Evolutionary conservation across 2,329 filamentous ascomycete species (phyloP).

Genomic region (Exophiala sp.): DNA sequence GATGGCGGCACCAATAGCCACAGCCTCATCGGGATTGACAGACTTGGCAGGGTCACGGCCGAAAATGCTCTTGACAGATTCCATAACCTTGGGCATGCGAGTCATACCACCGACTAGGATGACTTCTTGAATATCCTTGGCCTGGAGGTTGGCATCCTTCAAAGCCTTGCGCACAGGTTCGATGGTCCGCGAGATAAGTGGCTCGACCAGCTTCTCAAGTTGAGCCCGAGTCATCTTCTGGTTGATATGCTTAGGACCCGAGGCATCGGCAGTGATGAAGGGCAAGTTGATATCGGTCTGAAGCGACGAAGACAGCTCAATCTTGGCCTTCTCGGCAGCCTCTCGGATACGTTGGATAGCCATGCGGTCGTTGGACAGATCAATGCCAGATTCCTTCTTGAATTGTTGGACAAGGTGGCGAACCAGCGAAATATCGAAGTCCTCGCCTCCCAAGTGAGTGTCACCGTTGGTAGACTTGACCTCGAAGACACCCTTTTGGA

Average conservation of each 20-base stretch:
- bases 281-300: conserved; percentile 98
- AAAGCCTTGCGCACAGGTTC: conserved; percentile 94
- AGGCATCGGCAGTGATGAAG: conserved; percentile 95
- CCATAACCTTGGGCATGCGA: conserved; percentile 96
- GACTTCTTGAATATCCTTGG: conserved; percentile 94
- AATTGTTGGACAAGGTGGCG: conserved; percentile 90
- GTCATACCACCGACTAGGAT: conserved; percentile 99
- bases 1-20: conserved; percentile 93
- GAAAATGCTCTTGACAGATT: conserved; percentile 95
- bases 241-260: conserved; percentile 98
- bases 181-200: conserved; percentile 76
- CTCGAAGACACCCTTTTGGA: conserved; percentile 96
- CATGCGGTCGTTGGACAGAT: conserved; percentile 90
- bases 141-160: conserved; percentile 85
- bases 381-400: conserved; percentile 91
- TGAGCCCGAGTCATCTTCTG: conserved; percentile 85
- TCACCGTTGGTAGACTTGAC: conserved; percentile 99
- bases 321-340: conserved; percentile 98
- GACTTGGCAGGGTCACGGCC: conserved; percentile 95
- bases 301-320: conserved; percentile 88
- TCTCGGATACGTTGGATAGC: conserved; percentile 98
- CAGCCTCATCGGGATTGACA: conserved; percentile 96
- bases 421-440: conserved; percentile 93
- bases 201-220: conserved; percentile 88
- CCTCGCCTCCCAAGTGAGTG: conserved; percentile 95